Evolutionary conservation across 202 grass and related monocot genomes (phyloP).

Genomic region (Panicum hallii): DNA sequence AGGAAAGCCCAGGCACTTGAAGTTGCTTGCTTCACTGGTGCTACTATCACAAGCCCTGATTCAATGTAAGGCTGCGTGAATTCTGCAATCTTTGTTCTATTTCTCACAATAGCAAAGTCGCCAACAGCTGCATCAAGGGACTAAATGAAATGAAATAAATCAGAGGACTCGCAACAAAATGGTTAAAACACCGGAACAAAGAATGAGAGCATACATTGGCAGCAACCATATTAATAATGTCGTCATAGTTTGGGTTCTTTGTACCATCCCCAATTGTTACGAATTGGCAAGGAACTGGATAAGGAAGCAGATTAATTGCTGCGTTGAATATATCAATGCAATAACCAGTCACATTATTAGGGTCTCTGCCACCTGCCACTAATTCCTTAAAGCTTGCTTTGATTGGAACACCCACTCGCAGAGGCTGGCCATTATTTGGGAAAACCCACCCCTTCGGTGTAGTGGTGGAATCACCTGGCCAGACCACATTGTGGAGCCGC

Average conservation of each 20-base stretch:
- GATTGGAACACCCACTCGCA: constrained; percentile 88
- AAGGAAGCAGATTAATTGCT: constrained; percentile 77
- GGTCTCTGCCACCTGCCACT: constrained; percentile 46
- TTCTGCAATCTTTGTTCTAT: constrained; percentile 81
- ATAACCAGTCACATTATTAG: constrained; percentile 66
- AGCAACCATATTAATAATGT: constrained; percentile 71
- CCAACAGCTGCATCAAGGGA: constrained; percentile 92
- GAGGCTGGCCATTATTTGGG: constrained; percentile 81
- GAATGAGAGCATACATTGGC: constrained; percentile 67
- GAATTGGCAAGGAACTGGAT: constrained; percentile 87
- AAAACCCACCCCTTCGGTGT: constrained; percentile 93
- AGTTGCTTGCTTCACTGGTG: constrained; percentile 51
- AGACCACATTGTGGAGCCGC: constrained; percentile 61
- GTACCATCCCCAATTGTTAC: constrained; percentile 76
- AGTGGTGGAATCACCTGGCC: constrained; percentile 63
- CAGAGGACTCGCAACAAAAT: constrained; percentile 41
- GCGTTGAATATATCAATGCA: constrained; percentile 89
- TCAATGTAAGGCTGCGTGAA: constrained; percentile 92
- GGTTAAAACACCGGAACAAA: constrained; percentile 37
- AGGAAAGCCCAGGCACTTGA: constrained; percentile 94
- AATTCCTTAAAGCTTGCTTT: constrained; percentile 88
- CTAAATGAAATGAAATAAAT: constrained; percentile 52
- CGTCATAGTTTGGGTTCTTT: constrained; percentile 75
- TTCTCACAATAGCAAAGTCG: constrained; percentile 87
- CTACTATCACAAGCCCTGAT: constrained; percentile 85